phyloP scores from a whole-genome alignment of 768 basidiomycete genomes.

The Pulveroboletus ravenelii region DNA sequence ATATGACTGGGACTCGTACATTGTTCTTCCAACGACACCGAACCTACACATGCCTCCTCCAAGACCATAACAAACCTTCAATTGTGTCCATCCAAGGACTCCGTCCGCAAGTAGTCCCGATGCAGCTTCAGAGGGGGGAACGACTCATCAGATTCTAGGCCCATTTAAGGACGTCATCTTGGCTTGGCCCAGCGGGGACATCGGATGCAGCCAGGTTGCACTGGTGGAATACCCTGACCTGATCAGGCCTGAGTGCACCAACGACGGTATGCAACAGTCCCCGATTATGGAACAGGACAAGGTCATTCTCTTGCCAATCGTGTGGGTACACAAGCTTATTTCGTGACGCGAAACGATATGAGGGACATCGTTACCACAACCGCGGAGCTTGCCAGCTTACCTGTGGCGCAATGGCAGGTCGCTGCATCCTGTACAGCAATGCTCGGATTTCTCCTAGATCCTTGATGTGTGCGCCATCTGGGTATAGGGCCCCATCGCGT shows the following conservation, averaged over 20 bases:
- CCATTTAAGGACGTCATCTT: conserved; percentile 41
- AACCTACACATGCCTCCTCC: conserved; percentile 2
- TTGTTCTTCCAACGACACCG: neutral
- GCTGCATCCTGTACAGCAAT: conserved; percentile 79
- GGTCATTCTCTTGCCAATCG: conserved; percentile 70
- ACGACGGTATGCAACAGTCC: conserved; percentile 66
- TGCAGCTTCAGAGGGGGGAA: neutral
- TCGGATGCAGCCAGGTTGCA: conserved; percentile 56
- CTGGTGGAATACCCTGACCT: conserved; percentile 50
- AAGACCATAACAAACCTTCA: neutral
- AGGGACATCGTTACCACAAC: neutral
- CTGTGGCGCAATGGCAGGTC: conserved; percentile 83
- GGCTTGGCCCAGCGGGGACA: conserved; percentile 43
- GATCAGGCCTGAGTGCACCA: conserved; percentile 51
- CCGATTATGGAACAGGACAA: conserved; percentile 71
- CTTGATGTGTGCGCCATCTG: conserved; percentile 73
- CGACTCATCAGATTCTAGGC: conserved; percentile 28
- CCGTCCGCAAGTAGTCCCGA: neutral
- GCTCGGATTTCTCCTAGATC: conserved; percentile 72
- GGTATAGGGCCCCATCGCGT: conserved; percentile 67
- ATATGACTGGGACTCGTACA: no score
- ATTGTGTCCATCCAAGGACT: conserved; percentile 5
- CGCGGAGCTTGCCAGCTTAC: conserved; percentile 30
- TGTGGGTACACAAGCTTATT: conserved; percentile 73
- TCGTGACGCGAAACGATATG: neutral